A percentile compares a stretch with the other conserved stretches of the same genome.
Conservation (phyloP, 768 basidiomycete species). For the Collybiopsis confluens region DNA sequence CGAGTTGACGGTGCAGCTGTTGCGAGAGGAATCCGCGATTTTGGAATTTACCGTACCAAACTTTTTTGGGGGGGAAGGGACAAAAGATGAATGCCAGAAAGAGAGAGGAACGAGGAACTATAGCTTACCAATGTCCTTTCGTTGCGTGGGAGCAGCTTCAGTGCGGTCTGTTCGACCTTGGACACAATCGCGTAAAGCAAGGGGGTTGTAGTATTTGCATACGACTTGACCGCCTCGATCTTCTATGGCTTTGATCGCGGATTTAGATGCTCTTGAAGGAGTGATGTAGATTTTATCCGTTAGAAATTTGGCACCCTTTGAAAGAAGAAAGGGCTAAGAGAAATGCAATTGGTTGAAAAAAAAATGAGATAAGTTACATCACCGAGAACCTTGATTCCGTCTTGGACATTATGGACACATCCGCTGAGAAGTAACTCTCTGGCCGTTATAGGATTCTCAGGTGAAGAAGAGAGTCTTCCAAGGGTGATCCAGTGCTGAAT, state of each 20-base stretch:
- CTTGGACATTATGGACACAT: slow-evolving; percentile 82
- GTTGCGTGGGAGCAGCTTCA: slow-evolving; percentile 79
- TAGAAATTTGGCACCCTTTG: slow-evolving; percentile 69
- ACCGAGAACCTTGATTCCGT: slow-evolving; percentile 89
- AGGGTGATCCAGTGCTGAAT: slow-evolving; percentile 90
- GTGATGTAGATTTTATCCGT: slow-evolving; percentile 73
- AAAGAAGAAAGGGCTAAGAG: slow-evolving; percentile 8
- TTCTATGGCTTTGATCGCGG: slow-evolving; percentile 84
- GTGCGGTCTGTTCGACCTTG: slow-evolving; percentile 67
- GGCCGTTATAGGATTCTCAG: slow-evolving; percentile 83
- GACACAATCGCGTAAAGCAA: slow-evolving; percentile 77
- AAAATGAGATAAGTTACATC: slow-evolving; percentile 41
- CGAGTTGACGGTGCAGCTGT: slow-evolving; percentile 48
- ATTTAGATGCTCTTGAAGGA: slow-evolving; percentile 81
- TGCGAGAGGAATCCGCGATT: slow-evolving; percentile 77
- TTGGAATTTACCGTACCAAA: slow-evolving; percentile 71
- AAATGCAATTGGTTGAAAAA: background rate
- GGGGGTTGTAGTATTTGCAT: slow-evolving; percentile 87
- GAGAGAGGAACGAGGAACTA: slow-evolving; percentile 4
- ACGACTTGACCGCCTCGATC: slow-evolving; percentile 75
- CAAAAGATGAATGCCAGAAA: background rate
- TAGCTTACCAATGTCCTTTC: slow-evolving; percentile 76
- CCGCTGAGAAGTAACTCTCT: slow-evolving; percentile 80
- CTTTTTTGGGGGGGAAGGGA: too few relatives aligned
- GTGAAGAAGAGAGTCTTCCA: slow-evolving; percentile 73